Base-by-base conservation (phyloP, 768 basidiomycete species). In the Naematelia encephala region DNA sequence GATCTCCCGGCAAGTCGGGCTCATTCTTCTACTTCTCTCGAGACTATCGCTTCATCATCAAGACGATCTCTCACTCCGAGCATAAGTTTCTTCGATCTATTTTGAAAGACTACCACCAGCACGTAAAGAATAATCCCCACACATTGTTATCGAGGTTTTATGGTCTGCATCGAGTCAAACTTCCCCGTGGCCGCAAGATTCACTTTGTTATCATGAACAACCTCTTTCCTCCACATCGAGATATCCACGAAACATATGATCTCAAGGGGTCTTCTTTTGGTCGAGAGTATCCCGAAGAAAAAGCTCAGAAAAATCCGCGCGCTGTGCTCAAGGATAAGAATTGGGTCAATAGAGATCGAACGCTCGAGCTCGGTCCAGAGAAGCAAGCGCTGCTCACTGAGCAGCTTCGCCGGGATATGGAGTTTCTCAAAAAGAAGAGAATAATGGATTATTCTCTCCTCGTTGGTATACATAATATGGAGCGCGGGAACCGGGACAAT, bases 151-250 rank as follows among this genome's bases (percentile, higher is more conserved):
- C 89, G 5, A 82, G 96, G 21, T 98, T 99, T 78, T 99, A 98
- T 74, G 96, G 96, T 8, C 82, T 99, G 11, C 96, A 99, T 72
- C 87, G 96, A 56, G 96, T 99, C 60, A 99, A 99, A 80, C 83
- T 99, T 0, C 96, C 96, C 0, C 82, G 84, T 30, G 96, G 96
- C 0, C 80, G 83, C 46, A 99, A 99, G 80, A 99, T 99, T 54
- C 96, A 99, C 76, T 99, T 99, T 73, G 91, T 98, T 56, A 96
- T 99, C 78, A 97, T 98, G 92, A 99, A 98, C 81, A 99, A 99
- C 76, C 83, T 99, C 26, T 97, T 99, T 79, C 94, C 96, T 0
- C 88, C 96, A 0, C 94, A 98, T 79, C 86, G 91, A 64, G 96
- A 99, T 75, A 83, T 98, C 44, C 96, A 99, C 78, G 96, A 97